Conservation (phyloP, 768 basidiomycete genomes). For the Boletellus emodensis region DNA sequence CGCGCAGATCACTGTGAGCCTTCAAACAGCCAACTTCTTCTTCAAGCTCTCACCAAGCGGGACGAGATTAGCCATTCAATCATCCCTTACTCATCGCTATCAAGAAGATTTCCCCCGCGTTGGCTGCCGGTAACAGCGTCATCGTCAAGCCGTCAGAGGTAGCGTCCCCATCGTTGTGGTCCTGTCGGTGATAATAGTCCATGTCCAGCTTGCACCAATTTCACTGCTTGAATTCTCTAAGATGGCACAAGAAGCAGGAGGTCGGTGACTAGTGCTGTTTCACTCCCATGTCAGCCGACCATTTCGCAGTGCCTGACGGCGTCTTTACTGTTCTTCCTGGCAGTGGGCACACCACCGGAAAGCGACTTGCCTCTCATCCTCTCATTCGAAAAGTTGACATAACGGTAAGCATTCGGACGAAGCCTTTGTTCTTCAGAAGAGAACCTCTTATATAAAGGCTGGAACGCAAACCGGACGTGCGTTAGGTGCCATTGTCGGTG, state of each 20-base stretch:
- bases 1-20: constrained; percentile 74
- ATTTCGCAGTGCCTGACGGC: constrained; percentile 61
- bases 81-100: constrained; percentile 85
- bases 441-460: constrained; percentile 42
- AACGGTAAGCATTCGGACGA: constrained; percentile 48
- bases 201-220: constrained; percentile 63
- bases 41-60: neutral
- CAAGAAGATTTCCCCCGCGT: constrained; percentile 83
- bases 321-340: constrained; percentile 75
- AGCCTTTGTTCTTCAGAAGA: neutral
- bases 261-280: constrained; percentile 35
- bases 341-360: constrained; percentile 61
- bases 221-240: constrained; percentile 74
- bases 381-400: constrained; percentile 78
- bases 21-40: neutral
- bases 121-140: constrained; percentile 82
- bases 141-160: constrained; percentile 83
- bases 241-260: constrained; percentile 60
- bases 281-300: neutral
- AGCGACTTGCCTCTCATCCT: constrained; percentile 59
- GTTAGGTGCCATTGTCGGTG: constrained; percentile 68
- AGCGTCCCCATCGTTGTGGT: neutral
- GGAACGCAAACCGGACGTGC: constrained; percentile 75
- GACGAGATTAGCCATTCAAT: constrained; percentile 65
- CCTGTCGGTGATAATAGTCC: neutral